Evolutionary conservation across 805 yeast genomes (phyloP).

Genomic region (Wickerhamiella siamensis): DNA sequence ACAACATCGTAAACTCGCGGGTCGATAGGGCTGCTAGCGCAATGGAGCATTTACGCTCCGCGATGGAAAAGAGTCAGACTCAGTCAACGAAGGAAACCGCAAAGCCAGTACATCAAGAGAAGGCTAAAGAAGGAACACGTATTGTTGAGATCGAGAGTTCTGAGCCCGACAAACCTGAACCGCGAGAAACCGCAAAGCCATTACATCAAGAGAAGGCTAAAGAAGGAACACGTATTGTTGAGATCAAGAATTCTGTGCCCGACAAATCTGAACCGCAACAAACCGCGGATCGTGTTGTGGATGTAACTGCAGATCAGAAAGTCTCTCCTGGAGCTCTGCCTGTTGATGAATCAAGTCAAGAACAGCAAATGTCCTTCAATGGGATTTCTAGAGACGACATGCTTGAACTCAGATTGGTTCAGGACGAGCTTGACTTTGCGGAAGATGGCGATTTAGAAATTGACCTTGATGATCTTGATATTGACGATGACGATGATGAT

Average conservation of each 20-base stretch:
- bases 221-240: neutral
- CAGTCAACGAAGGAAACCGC: neutral
- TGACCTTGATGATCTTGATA: slow-evolving; percentile 37
- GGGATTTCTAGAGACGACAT: slow-evolving; percentile 16
- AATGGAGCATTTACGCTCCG: slow-evolving; percentile 1
- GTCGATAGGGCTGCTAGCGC: slow-evolving; percentile 26
- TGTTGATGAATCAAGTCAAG: neutral
- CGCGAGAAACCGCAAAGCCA: neutral
- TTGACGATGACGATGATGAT: slow-evolving; percentile 23
- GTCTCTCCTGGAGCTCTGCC: too few relatives aligned
- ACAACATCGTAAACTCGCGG: slow-evolving; percentile 39
- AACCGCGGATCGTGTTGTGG: too few relatives aligned
- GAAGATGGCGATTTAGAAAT: slow-evolving; percentile 35
- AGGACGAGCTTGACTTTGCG: slow-evolving; percentile 29
- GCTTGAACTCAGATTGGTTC: slow-evolving; percentile 20
- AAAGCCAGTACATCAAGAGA: neutral
- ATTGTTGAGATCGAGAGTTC: neutral
- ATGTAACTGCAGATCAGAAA: too few relatives aligned
- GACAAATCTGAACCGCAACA: neutral
- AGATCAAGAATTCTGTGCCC: too few relatives aligned
- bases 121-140: neutral
- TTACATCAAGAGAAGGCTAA: too few relatives aligned
- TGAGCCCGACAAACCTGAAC: neutral
- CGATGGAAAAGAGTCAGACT: neutral
- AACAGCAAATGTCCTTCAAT: neutral